These are phyloP conservation scores for Paramecium primaurelia DNA, from an alignment of 73 alveolate genomes.

Conservation along the genomic window DNA sequence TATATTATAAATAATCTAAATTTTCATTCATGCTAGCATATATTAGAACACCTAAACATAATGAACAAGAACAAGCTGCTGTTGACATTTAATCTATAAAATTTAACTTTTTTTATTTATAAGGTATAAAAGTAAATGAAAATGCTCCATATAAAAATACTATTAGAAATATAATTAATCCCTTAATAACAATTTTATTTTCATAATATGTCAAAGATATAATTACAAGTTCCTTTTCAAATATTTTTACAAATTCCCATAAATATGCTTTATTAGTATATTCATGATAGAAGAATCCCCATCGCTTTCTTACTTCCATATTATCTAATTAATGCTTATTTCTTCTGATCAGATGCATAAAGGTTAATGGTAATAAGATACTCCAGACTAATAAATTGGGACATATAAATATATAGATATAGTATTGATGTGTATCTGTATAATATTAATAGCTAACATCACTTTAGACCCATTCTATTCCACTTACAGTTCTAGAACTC, in stretches of 20 bases:
- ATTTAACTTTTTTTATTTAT: background rate
- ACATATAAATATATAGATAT: background rate
- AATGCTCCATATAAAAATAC: background rate
- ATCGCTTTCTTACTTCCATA: background rate
- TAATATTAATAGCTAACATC: background rate
- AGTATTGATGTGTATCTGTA: background rate
- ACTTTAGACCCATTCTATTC: background rate
- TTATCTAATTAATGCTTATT: background rate
- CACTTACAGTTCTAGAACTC: constrained; percentile 25
- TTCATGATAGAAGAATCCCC: constrained; percentile 39
- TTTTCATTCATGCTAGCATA: background rate
- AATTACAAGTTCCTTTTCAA: background rate
- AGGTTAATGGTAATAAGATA: background rate
- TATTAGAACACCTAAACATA: background rate
- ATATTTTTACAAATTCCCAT: constrained; percentile 30
- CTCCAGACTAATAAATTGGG: constrained; percentile 8
- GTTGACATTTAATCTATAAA: background rate
- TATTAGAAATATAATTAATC: background rate
- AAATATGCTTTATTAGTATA: background rate
- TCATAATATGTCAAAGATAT: background rate
- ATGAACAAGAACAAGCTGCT: background rate
- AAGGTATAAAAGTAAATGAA: background rate
- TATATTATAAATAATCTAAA: background rate
- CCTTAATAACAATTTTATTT: background rate
- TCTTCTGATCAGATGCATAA: background rate